phyloP scores from a whole-genome alignment of 345 rosid species.

The Syzygium jambos region DNA sequence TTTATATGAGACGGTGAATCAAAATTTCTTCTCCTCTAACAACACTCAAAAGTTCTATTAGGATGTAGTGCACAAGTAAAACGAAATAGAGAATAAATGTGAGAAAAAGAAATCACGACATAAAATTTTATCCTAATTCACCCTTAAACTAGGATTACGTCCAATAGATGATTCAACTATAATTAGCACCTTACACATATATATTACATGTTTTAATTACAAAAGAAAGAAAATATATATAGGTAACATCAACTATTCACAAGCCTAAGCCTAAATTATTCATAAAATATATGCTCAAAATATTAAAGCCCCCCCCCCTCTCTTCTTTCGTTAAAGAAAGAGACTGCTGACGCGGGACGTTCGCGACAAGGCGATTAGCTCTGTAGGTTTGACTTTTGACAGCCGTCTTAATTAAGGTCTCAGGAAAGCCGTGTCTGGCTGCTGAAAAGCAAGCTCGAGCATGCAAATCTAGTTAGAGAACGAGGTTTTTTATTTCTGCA shows the following conservation, averaged over 20 bases:
- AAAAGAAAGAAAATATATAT: too few species aligned
- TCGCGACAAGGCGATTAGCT: background rate
- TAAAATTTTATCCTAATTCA: too few species aligned
- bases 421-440: background rate
- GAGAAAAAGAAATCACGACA: too few species aligned
- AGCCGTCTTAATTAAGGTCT: background rate
- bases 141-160: too few species aligned
- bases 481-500: constrained; percentile 1
- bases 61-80: too few species aligned
- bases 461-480: background rate
- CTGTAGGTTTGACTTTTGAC: background rate
- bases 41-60: background rate
- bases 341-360: background rate
- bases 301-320: background rate
- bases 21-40: background rate
- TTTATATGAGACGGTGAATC: background rate
- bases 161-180: too few species aligned
- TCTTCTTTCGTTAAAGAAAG: background rate
- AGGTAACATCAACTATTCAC: too few species aligned
- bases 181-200: too few species aligned
- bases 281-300: too few species aligned
- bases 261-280: too few species aligned
- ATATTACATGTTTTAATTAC: too few species aligned
- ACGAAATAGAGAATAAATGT: too few species aligned
- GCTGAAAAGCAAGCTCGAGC: background rate